Base-by-base conservation (phyloP, 768 basidiomycete genomes). In the Kwoniella europaea region DNA sequence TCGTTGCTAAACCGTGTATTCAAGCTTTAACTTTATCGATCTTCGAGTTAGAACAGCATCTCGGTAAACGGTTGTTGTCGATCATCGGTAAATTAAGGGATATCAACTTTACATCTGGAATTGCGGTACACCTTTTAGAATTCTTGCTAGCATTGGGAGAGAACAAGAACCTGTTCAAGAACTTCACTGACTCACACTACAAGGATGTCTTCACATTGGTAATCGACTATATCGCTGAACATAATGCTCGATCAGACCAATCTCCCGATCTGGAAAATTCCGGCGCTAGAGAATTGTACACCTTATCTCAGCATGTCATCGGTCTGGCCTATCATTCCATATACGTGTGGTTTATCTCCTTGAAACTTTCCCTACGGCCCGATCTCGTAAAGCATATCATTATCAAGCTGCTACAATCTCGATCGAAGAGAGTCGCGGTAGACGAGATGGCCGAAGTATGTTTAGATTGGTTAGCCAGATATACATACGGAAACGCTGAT, bases 401-500 rank as follows among this genome's bases (percentile, higher is more conserved):
- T 0, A 88, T 91, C 10, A 91, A 94, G 74, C 87, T 99, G 0
- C 86, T 95, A 10, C 86, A 94, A 27, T 94, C 93, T 15, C 94
- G 94, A 84, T 91, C 92, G 70, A 90, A 88, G 15, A 88, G 88
- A 64, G 85, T 85, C 1, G 87, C 88, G 52, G 86, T 95, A 5
- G 97, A 98, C 82, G 93, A 92, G 70, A 90, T 91, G 29, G 92
- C 94, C 0, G 93, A 98, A 80, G 96, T 98, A 44, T 96, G 93
- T 84, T 95, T 98, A 79, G 97, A 99, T 82, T 98, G 95, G 94
- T 87, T 99, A 18, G 91, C 93, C 10, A 88, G 97, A 18, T 97
- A 97, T 81, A 91, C 96, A 0, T 98, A 95, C 77, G 93, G 91
- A 15, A 94, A 91, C 77, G 93, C 94, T 16, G 94, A 97, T 79